Evolutionary conservation across 2,329 filamentous ascomycete species (phyloP).

Genomic region (Talaromyces sp.): DNA sequence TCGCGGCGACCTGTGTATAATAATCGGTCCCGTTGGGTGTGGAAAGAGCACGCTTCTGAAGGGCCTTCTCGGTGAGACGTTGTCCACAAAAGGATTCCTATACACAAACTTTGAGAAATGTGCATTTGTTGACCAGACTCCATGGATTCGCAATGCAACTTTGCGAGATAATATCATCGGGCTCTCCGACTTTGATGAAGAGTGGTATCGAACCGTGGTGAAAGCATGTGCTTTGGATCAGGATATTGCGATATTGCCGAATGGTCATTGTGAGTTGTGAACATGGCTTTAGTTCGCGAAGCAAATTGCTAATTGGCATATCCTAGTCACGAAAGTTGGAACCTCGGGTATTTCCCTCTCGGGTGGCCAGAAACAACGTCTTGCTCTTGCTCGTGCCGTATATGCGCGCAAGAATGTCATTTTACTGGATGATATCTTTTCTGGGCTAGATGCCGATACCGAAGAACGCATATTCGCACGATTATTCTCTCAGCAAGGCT

Average conservation of each 20-base stretch:
- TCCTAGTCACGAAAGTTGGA: conserved; percentile 59
- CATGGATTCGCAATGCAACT: conserved; percentile 31
- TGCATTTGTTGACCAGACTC: conserved; percentile 45
- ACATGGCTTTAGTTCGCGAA: conserved; percentile 62
- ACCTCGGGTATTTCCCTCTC: conserved; percentile 66
- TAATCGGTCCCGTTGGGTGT: conserved; percentile 62
- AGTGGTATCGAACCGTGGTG: conserved; percentile 27
- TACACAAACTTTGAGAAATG: conserved; percentile 43
- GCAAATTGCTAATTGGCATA: conserved; percentile 49
- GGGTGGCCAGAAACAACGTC: conserved; percentile 76
- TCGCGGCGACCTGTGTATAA: conserved; percentile 56
- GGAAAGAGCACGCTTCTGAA: conserved; percentile 62
- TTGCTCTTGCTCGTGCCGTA: conserved; percentile 73
- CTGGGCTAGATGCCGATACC: conserved; percentile 62
- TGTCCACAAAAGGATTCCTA: conserved; percentile 43
- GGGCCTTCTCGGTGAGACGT: conserved; percentile 45
- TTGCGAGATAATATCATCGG: conserved; percentile 41
- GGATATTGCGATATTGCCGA: conserved; percentile 44
- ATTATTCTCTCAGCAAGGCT: conserved; percentile 10
- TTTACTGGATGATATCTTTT: conserved; percentile 78
- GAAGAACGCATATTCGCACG: conserved; percentile 41
- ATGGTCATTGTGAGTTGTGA: conserved; percentile 53
- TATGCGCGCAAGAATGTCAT: conserved; percentile 73
- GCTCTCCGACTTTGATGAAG: conserved; percentile 22
- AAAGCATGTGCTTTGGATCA: conserved; percentile 44